phyloP scores from a whole-genome alignment of 2,329 filamentous ascomycete genomes.

The Aureobasidium sp. region DNA sequence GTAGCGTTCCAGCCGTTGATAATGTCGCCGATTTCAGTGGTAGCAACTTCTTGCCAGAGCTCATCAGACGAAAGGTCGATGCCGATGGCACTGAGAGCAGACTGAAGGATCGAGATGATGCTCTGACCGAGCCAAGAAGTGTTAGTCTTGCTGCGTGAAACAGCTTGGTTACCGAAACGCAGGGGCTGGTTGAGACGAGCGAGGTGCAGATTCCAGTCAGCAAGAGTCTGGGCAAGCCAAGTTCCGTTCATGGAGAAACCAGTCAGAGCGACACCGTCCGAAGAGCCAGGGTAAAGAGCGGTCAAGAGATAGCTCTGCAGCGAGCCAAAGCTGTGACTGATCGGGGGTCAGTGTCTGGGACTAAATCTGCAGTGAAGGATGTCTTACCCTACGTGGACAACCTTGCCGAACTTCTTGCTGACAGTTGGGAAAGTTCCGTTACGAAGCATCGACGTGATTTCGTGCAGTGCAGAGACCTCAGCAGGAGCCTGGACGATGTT shows the following conservation, averaged over 20 bases:
- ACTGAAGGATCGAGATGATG: constrained; percentile 41
- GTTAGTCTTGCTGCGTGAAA: background rate
- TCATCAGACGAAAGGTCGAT: constrained; percentile 23
- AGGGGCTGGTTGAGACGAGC: constrained; percentile 25
- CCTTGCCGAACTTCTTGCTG: constrained; percentile 27
- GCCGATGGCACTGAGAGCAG: constrained; percentile 28
- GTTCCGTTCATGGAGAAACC: constrained; percentile 30
- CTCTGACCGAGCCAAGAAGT: constrained; percentile 23
- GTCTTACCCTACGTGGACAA: constrained; percentile 30
- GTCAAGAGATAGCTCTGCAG: constrained; percentile 47
- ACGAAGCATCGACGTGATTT: constrained; percentile 29
- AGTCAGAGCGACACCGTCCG: constrained; percentile 35
- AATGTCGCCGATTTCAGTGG: constrained; percentile 21
- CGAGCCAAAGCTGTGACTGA: constrained; percentile 33
- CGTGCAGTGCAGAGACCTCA: constrained; percentile 33
- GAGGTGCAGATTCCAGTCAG: constrained; percentile 26
- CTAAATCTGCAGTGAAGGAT: background rate
- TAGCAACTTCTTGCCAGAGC: constrained; percentile 19
- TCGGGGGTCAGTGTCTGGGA: background rate
- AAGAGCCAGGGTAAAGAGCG: constrained; percentile 46
- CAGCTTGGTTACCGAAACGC: constrained; percentile 25
- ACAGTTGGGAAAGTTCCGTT: constrained; percentile 24
- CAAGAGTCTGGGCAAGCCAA: constrained; percentile 23
- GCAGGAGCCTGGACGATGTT: constrained; percentile 33
- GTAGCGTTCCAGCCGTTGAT: constrained; percentile 27